Base-by-base conservation (phyloP, 441 rosid species). In the Theobroma grandiflorum region DNA sequence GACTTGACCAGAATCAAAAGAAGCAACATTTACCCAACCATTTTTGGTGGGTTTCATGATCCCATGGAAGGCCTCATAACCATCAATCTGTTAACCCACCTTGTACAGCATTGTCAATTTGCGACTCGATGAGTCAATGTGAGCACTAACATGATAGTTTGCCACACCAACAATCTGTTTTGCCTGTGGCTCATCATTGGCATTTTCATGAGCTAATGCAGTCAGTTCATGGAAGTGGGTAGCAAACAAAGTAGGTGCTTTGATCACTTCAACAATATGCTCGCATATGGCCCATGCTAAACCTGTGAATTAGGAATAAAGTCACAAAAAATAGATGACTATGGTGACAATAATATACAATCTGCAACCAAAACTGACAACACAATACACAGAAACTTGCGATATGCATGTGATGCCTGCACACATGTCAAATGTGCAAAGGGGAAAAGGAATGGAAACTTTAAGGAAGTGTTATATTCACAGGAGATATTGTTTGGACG, bases 281-380 rank as follows among this genome's bases (percentile, higher is more conserved):
- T 95, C 99, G 22, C 99, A 97, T 82, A 97, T 97, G 78, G 98
- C 99, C 99, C 99, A 95, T 7, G 99, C 99, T 80, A 95, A 87
- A 87, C 99, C 99, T 97, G 90, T 49, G 49, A 58, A 80, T 78
- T 74, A 80, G 9, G 55, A 40, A 18, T 79, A 49, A 75, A 53
- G 62, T 65, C 61, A 49, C 0, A 49, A 49, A 71, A 64, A 16
- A 49, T 11, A 15, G 57, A 40, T 6, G 31, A 52, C 26, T 0
- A 4, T 8, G 4, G 31, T 38, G n/a, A 52, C 52, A 77, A 52
- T 16, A 76, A 37, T 66, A 65, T 50, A 45, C 42, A 64, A 52
- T 15, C 1, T 35, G 40, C 45, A 64, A 62, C 61, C 9, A 33
- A 76, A 69, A 62, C 33, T 6, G 3, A 58, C 52, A 58, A 40